Evolutionary conservation across 345 rosid species (phyloP).

Genomic region (Anacardium occidentale): DNA sequence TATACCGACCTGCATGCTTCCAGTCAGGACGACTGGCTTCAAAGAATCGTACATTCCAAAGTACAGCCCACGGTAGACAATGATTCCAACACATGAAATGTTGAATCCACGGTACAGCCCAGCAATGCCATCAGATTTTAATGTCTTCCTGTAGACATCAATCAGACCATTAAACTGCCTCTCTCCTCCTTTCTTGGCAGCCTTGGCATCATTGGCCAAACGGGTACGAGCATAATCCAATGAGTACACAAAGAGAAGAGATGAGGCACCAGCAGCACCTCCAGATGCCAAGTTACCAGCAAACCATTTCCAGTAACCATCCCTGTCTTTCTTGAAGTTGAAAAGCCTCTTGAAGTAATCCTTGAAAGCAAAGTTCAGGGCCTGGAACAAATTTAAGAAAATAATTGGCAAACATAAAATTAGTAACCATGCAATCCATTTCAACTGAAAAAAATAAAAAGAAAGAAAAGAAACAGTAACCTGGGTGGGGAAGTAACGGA

Average conservation of each 20-base stretch:
- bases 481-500: slow-evolving; percentile 93
- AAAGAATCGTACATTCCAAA: slow-evolving; percentile 86
- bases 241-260: slow-evolving; percentile 80
- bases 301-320: slow-evolving; percentile 95
- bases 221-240: slow-evolving; percentile 90
- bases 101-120: slow-evolving; percentile 92
- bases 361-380: slow-evolving; percentile 91
- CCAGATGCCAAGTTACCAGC: slow-evolving; percentile 90
- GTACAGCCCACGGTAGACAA: slow-evolving; percentile 85
- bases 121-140: slow-evolving; percentile 68
- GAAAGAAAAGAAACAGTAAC: slow-evolving; percentile 20
- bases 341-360: slow-evolving; percentile 84
- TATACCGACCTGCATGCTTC: slow-evolving; percentile 49
- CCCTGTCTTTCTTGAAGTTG: slow-evolving; percentile 88
- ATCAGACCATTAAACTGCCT: slow-evolving; percentile 81
- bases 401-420: neutral
- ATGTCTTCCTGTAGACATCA: slow-evolving; percentile 79
- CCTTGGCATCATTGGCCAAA: slow-evolving; percentile 85
- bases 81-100: slow-evolving; percentile 78
- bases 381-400: slow-evolving; percentile 36
- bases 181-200: slow-evolving; percentile 83
- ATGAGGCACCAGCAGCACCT: slow-evolving; percentile 91
- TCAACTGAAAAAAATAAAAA: neutral
- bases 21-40: slow-evolving; percentile 74
- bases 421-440: neutral